Percentiles rank a stretch among this genome's conserved stretches.
These are phyloP conservation scores for Naganishia vishniacii DNA, from an alignment of 768 basidiomycete genomes.

Conservation along the genomic window DNA sequence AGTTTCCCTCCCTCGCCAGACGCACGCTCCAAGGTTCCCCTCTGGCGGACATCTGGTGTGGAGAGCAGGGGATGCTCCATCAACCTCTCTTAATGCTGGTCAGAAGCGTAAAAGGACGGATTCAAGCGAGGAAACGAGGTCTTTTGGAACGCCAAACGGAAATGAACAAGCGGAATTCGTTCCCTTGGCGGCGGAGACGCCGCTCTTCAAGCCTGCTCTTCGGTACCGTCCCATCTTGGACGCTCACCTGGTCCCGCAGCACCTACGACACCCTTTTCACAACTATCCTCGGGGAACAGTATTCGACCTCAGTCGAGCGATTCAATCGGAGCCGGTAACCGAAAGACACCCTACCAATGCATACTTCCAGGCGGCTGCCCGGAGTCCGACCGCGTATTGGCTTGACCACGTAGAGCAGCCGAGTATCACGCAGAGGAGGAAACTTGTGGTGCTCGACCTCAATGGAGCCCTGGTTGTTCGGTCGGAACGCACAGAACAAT, in stretches of 20 bases:
- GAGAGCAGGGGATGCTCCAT: too few relatives aligned
- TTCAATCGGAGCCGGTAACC: neutral
- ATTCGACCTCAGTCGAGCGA: conserved; percentile 18
- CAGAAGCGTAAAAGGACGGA: too few relatives aligned
- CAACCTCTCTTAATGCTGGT: too few relatives aligned
- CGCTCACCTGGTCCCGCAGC: conserved; percentile 11
- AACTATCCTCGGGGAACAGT: conserved; percentile 7
- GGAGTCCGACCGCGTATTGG: conserved; percentile 11
- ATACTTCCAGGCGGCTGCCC: conserved; percentile 20
- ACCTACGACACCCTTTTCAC: conserved; percentile 26
- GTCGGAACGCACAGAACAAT: neutral
- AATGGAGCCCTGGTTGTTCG: conserved; percentile 43
- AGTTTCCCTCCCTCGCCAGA: too few relatives aligned
- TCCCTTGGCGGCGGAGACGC: too few relatives aligned
- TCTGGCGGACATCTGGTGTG: too few relatives aligned
- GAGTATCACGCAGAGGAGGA: conserved; percentile 23
- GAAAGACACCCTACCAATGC: conserved; percentile 11
- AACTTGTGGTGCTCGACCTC: conserved; percentile 44
- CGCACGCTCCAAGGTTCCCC: too few relatives aligned
- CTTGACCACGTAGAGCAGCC: neutral
- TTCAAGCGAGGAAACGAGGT: too few relatives aligned
- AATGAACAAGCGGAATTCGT: too few relatives aligned
- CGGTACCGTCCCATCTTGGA: conserved; percentile 10
- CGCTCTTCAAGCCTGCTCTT: too few relatives aligned
- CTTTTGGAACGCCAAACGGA: too few relatives aligned